Conservation (phyloP, 2,329 filamentous ascomycete species). For the Trichoderma koningiopsis region DNA sequence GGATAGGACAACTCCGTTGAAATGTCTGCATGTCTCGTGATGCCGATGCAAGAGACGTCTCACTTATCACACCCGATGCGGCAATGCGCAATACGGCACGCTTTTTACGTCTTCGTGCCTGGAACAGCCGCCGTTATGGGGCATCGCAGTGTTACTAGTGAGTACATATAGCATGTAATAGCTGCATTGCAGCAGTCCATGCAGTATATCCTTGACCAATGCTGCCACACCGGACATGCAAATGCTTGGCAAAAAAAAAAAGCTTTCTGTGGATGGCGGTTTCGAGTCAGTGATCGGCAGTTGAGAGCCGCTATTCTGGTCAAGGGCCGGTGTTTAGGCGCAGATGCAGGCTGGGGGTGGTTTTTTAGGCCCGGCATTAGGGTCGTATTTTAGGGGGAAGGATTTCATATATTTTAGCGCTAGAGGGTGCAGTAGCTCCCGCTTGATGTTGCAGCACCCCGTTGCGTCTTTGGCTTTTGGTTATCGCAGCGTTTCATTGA, state of each 20-base stretch:
- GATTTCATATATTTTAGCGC: background rate
- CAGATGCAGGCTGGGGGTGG: background rate
- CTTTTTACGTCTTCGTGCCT: background rate
- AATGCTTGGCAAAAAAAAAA: background rate
- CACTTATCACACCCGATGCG: background rate
- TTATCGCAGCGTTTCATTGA: background rate
- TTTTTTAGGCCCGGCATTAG: background rate
- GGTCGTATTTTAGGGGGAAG: background rate
- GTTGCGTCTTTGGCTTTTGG: background rate
- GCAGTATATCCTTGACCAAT: background rate
- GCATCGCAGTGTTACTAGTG: too few relatives aligned
- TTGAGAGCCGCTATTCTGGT: background rate
- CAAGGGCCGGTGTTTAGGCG: background rate
- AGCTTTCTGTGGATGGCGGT: background rate
- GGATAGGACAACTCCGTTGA: background rate
- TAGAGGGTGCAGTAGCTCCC: slow-evolving; percentile 19
- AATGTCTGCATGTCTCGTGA: background rate
- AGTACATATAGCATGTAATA: background rate
- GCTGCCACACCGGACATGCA: background rate
- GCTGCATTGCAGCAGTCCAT: background rate
- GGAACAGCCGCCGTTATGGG: background rate
- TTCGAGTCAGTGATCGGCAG: background rate
- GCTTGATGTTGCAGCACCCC: background rate
- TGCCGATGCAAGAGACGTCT: background rate
- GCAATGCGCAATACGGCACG: background rate